Conservation (phyloP, 345 rosid species). For the Triadica sebifera region DNA sequence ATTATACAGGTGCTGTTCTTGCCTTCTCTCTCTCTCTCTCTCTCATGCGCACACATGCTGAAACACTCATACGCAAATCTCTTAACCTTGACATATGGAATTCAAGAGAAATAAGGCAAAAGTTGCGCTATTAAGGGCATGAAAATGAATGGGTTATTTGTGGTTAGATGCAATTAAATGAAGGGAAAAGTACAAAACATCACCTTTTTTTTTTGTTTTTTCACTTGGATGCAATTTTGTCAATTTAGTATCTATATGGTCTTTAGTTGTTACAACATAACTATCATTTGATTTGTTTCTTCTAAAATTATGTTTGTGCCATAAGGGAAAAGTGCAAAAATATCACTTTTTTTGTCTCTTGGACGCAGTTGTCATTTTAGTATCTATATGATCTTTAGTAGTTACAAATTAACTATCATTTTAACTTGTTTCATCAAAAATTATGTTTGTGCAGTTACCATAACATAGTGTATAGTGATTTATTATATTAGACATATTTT, state of each 20-base stretch:
- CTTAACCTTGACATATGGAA: background rate
- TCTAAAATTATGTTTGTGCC: no score
- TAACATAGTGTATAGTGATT: background rate
- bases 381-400: no score
- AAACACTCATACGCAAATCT: background rate
- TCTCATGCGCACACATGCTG: background rate
- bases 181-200: background rate
- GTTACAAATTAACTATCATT: no score
- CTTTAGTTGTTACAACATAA: no score
- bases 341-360: background rate
- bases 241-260: no score
- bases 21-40: conserved; percentile 9
- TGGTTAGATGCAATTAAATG: background rate
- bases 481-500: no score
- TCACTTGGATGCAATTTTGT: no score
- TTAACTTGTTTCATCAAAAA: no score
- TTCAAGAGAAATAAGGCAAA: background rate
- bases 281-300: no score
- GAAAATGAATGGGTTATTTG: background rate
- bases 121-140: background rate
- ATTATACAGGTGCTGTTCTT: conserved; percentile 55
- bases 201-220: no score
- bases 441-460: no score
- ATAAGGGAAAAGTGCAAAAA: background rate
- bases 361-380: no score